A percentile compares a stretch with the other conserved stretches of the same genome.
Evolutionary conservation across 176 grass and related monocot genomes (phyloP).

Genomic region (Metroxylon sagu): DNA sequence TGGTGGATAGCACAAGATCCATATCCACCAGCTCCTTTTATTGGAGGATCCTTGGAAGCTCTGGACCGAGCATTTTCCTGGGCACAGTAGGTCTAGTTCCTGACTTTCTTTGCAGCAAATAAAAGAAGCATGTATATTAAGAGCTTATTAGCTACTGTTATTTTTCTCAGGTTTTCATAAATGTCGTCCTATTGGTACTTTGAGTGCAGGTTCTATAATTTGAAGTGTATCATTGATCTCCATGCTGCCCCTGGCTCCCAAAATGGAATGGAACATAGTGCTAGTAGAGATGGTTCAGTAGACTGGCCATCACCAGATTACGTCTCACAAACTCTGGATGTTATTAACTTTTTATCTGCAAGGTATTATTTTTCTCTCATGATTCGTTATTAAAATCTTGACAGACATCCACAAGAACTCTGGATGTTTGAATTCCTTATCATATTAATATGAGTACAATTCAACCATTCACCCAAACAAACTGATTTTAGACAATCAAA

Average conservation of each 20-base stretch:
- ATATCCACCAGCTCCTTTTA: constrained; percentile 67
- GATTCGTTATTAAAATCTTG: too few relatives aligned
- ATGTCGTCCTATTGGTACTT: constrained; percentile 9
- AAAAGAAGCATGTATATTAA: background rate
- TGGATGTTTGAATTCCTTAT: too few relatives aligned
- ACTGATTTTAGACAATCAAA: too few relatives aligned
- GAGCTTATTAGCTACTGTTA: background rate
- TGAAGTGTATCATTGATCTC: constrained; percentile 96
- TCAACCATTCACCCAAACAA: too few relatives aligned
- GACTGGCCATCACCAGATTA: constrained; percentile 51
- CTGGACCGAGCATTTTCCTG: constrained; percentile 75
- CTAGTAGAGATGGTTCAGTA: constrained; percentile 79
- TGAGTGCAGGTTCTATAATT: constrained; percentile 50
- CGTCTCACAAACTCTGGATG: constrained; percentile 58
- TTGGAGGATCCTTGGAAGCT: constrained; percentile 61
- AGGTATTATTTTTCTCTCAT: constrained; percentile 27
- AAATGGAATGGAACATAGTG: constrained; percentile 92
- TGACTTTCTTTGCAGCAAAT: constrained; percentile 28
- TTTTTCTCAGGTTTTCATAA: background rate
- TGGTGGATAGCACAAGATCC: constrained; percentile 95
- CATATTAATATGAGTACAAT: too few relatives aligned
- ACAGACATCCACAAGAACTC: too few relatives aligned
- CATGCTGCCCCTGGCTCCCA: constrained; percentile 86
- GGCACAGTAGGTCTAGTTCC: constrained; percentile 74
- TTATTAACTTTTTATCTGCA: constrained; percentile 65